These are phyloP conservation scores for Liquidambar formosana DNA, from an alignment of 164 flowering plant genomes.

Conservation along the genomic window DNA sequence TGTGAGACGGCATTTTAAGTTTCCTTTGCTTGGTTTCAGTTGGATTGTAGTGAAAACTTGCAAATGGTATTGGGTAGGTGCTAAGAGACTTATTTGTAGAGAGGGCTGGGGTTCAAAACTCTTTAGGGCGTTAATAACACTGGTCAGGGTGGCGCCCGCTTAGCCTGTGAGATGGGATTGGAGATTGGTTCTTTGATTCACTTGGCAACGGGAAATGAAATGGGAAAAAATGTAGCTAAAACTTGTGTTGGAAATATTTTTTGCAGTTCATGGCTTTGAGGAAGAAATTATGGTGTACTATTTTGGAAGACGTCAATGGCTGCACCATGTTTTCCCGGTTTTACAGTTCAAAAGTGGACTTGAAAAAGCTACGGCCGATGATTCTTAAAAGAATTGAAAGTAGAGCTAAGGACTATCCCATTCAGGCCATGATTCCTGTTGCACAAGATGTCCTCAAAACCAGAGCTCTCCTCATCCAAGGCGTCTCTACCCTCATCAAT, in stretches of 20 bases:
- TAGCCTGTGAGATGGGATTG: too few relatives aligned
- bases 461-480: constrained; percentile 50
- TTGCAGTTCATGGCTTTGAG: constrained; percentile 36
- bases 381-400: constrained; percentile 62
- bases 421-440: constrained; percentile 63
- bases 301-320: constrained; percentile 13
- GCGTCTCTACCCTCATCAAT: constrained; percentile 65
- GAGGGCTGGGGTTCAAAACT: too few relatives aligned
- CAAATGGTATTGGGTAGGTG: too few relatives aligned
- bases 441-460: constrained; percentile 65
- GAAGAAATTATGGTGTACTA: constrained; percentile 19
- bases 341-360: constrained; percentile 46
- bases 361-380: constrained; percentile 74
- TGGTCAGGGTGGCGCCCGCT: too few relatives aligned
- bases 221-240: too few relatives aligned
- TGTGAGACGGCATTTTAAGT: neutral
- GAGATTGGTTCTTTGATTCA: too few relatives aligned
- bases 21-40: neutral
- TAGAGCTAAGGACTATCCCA: constrained; percentile 65
- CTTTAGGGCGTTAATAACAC: too few relatives aligned
- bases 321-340: constrained; percentile 18
- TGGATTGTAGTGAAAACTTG: too few relatives aligned
- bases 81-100: too few relatives aligned
- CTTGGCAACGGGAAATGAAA: too few relatives aligned
- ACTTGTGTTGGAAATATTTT: too few relatives aligned